Evolutionary conservation across 495 filamentous ascomycete genomes (phyloP).

Genomic region (Penicillium turbatum): DNA sequence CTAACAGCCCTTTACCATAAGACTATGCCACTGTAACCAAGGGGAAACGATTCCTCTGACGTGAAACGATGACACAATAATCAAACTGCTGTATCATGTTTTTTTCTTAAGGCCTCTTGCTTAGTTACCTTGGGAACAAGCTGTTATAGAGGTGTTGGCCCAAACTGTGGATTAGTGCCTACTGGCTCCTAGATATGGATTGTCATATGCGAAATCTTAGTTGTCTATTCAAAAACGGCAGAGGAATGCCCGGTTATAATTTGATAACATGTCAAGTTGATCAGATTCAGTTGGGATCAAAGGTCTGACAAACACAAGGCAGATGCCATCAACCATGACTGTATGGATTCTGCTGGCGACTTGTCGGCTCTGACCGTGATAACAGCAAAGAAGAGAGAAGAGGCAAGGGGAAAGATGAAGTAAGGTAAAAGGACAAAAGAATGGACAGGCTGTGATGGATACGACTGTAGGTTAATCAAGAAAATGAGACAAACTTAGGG

Average conservation of each 20-base stretch:
- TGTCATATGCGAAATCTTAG: slow-evolving; percentile 4
- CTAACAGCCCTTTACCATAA: background rate
- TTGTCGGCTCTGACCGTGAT: background rate
- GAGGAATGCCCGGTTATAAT: background rate
- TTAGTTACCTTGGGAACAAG: background rate
- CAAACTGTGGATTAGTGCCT: background rate
- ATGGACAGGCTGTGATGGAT: background rate
- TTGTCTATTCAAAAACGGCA: background rate
- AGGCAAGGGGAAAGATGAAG: no score
- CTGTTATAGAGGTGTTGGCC: background rate
- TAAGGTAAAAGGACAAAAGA: no score
- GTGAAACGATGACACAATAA: slow-evolving; percentile 11
- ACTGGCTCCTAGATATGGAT: background rate
- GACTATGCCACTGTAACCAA: background rate
- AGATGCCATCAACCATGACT: background rate
- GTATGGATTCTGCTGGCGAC: background rate
- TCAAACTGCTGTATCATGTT: background rate
- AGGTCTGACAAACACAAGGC: background rate
- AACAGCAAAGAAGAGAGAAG: no score
- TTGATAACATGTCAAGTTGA: background rate
- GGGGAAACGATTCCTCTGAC: background rate
- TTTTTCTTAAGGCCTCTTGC: background rate
- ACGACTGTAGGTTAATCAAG: slow-evolving; percentile 38
- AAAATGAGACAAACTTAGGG: slow-evolving; percentile 94
- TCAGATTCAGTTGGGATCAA: background rate